phyloP scores from a whole-genome alignment of 2,329 filamentous ascomycete genomes.

The Sclerotinia glacialis region DNA sequence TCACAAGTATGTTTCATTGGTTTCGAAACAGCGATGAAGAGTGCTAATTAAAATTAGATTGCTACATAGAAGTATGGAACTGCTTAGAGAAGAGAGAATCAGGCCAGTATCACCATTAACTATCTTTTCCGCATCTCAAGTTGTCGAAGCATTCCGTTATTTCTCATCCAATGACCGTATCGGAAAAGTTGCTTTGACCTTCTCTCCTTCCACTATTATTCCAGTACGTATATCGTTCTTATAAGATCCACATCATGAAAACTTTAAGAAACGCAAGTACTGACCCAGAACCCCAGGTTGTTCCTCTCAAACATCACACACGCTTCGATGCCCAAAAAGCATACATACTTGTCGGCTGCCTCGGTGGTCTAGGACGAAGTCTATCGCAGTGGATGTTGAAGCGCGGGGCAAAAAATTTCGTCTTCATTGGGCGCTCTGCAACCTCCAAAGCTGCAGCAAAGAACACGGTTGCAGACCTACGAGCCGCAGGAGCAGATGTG shows the following conservation, averaged over 20 bases:
- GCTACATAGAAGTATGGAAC: slow-evolving; percentile 3
- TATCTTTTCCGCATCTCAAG: slow-evolving; percentile 1
- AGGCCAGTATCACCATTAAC: neutral
- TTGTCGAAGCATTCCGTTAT: slow-evolving; percentile 17
- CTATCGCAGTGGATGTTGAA: slow-evolving; percentile 42
- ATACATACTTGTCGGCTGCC: slow-evolving; percentile 44
- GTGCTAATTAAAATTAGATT: neutral
- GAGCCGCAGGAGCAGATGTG: neutral
- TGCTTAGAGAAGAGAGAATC: slow-evolving; percentile 15
- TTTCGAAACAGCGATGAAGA: neutral
- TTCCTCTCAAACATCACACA: no score
- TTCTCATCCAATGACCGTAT: slow-evolving; percentile 6
- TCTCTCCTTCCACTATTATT: neutral
- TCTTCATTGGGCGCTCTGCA: slow-evolving; percentile 13
- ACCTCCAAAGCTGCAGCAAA: slow-evolving; percentile 17
- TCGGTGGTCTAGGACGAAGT: slow-evolving; percentile 43
- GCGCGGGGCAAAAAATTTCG: slow-evolving; percentile 18
- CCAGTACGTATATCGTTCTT: neutral
- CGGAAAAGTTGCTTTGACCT: slow-evolving; percentile 8
- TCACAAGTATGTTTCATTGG: neutral
- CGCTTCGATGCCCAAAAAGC: slow-evolving; percentile 19
- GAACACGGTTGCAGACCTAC: neutral
- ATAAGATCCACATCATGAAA: no score
- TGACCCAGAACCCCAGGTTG: no score
- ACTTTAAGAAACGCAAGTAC: no score